Conservation (phyloP, 2,329 filamentous ascomycete genomes). For the Aphanoascus verrucosus region DNA sequence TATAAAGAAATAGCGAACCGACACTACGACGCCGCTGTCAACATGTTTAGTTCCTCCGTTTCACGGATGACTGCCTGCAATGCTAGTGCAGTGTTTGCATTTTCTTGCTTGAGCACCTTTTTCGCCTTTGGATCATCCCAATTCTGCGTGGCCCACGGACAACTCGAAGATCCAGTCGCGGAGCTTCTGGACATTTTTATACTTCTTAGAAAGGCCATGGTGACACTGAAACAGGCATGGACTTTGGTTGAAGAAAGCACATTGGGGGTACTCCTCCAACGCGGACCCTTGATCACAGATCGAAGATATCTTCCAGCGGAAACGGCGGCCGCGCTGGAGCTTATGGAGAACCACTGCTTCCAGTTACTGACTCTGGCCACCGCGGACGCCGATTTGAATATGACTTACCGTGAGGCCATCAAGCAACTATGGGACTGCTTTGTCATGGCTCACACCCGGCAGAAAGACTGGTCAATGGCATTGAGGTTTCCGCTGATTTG, state of each 20-base stretch:
- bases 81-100: conserved; percentile 15
- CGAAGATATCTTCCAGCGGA: conserved; percentile 14
- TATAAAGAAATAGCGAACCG: conserved; percentile 13
- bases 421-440: conserved; percentile 15
- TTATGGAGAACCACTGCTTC: conserved; percentile 12
- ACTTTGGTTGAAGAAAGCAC: conserved; percentile 10
- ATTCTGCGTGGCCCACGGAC: background rate
- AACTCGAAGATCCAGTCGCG: conserved; percentile 11
- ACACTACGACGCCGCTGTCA: conserved; percentile 14
- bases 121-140: conserved; percentile 16
- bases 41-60: conserved; percentile 8
- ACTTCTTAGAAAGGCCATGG: conserved; percentile 13
- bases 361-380: background rate
- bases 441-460: conserved; percentile 16
- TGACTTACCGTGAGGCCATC: conserved; percentile 10
- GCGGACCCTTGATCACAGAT: conserved; percentile 14
- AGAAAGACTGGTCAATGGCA: conserved; percentile 15
- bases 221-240: conserved; percentile 9
- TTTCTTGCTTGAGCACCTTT: conserved; percentile 15
- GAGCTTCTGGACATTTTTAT: conserved; percentile 14
- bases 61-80: conserved; percentile 7
- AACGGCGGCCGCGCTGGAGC: conserved; percentile 10
- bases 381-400: background rate
- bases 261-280: conserved; percentile 14
- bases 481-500: conserved; percentile 15